Percentiles rank a stretch among this genome's conserved stretches.
Conservation (phyloP, 192 early-diverging fungal species). For the Jimgerdemannia flammicorona region DNA sequence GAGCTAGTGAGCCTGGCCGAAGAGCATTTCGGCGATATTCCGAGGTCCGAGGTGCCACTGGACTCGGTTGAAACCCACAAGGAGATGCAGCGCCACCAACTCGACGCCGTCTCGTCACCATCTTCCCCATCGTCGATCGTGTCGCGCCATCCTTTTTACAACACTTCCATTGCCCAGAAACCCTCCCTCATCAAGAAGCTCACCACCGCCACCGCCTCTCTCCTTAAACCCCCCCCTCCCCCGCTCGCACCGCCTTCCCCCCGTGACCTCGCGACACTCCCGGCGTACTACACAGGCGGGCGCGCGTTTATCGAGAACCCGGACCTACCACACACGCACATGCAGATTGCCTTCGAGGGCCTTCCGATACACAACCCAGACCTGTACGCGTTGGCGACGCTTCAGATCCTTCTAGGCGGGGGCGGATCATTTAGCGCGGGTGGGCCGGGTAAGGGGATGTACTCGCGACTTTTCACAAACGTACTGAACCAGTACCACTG, state of each 20-base stretch:
- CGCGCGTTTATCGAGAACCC: conserved; percentile 67
- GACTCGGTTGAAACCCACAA: conserved; percentile 23
- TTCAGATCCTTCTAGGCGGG: conserved; percentile 90
- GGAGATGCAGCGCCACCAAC: conserved; percentile 22
- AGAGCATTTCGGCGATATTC: conserved; percentile 74
- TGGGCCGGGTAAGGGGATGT: conserved; percentile 99
- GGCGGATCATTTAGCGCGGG: conserved; percentile 96
- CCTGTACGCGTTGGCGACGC: conserved; percentile 87
- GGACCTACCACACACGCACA: conserved; percentile 72
- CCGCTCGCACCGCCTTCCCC: conserved; percentile 5
- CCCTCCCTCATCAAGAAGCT: conserved; percentile 24
- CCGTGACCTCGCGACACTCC: conserved; percentile 32
- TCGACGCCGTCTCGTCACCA: background rate
- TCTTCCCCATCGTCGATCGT: conserved; percentile 15
- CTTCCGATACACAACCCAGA: conserved; percentile 80
- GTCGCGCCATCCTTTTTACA: background rate
- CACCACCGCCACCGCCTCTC: background rate
- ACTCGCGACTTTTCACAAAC: conserved; percentile 93
- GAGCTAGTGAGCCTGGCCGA: conserved; percentile 66
- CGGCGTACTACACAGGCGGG: conserved; percentile 82
- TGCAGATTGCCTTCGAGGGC: conserved; percentile 88
- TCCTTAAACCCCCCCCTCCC: conserved; percentile 1
- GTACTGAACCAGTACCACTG: conserved; percentile 92
- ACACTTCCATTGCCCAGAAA: conserved; percentile 1
- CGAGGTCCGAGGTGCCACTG: conserved; percentile 12